These are phyloP conservation scores for Inonotus hispidus DNA, from an alignment of 1,284 basidiomycete species.

Conservation along the genomic window DNA sequence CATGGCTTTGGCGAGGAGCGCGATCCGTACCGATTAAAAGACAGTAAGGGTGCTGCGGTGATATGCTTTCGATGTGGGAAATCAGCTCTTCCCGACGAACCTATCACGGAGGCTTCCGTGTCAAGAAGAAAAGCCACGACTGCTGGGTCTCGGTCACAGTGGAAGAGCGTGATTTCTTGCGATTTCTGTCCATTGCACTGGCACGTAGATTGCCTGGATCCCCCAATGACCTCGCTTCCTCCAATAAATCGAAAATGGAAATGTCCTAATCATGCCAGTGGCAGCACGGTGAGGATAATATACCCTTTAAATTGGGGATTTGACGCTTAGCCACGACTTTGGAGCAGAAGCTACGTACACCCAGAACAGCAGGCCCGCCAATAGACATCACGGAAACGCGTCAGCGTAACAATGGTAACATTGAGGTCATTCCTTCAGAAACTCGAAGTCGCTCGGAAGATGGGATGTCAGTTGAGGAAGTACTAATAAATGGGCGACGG, in stretches of 20 bases:
- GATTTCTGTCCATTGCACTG: slow-evolving; percentile 95
- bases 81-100: slow-evolving; percentile 59
- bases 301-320: slow-evolving; percentile 3
- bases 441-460: slow-evolving; percentile 35
- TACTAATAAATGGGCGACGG: slow-evolving; percentile 76
- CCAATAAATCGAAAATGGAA: slow-evolving; percentile 92
- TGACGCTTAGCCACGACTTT: neutral
- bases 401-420: slow-evolving; percentile 87
- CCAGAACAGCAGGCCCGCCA: slow-evolving; percentile 59
- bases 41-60: slow-evolving; percentile 76
- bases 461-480: slow-evolving; percentile 63
- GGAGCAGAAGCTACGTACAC: slow-evolving; percentile 73
- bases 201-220: slow-evolving; percentile 95
- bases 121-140: slow-evolving; percentile 44
- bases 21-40: slow-evolving; percentile 84
- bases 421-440: slow-evolving; percentile 77
- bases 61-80: slow-evolving; percentile 88
- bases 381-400: slow-evolving; percentile 67
- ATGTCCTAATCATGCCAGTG: slow-evolving; percentile 94
- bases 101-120: slow-evolving; percentile 43
- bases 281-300: slow-evolving; percentile 54
- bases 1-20: slow-evolving; percentile 88
- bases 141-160: slow-evolving; percentile 32
- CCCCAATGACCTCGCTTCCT: slow-evolving; percentile 85
- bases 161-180: slow-evolving; percentile 82